Evolutionary conservation across 495 filamentous ascomycete species (phyloP).

Genomic region (Penicillium canariense): DNA sequence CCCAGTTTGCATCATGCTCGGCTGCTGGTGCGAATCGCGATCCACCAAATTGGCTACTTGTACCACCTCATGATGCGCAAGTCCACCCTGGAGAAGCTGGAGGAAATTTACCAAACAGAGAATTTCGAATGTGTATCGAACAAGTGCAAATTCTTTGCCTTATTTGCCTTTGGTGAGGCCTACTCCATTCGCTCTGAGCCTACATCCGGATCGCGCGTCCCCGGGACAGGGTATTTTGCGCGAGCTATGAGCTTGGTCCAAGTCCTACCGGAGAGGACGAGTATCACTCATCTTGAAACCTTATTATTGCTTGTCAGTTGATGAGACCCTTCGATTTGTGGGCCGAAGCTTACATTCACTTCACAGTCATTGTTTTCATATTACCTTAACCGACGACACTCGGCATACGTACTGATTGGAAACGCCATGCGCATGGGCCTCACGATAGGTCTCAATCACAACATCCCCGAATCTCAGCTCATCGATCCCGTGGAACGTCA

Average conservation of each 20-base stretch:
- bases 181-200: conserved; percentile 41
- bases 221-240: conserved; percentile 46
- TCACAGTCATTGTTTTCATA: conserved; percentile 44
- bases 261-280: conserved; percentile 41
- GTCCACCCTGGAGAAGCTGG: conserved; percentile 42
- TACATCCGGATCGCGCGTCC: conserved; percentile 34
- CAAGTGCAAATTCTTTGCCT: conserved; percentile 45
- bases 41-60: conserved; percentile 39
- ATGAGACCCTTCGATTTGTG: too few relatives aligned
- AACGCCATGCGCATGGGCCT: conserved; percentile 44
- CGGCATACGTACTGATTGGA: conserved; percentile 40
- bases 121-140: conserved; percentile 35
- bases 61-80: conserved; percentile 45
- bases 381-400: conserved; percentile 46
- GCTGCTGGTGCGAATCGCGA: conserved; percentile 41
- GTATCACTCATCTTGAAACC: conserved; percentile 43
- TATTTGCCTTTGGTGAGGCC: conserved; percentile 46
- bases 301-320: conserved; percentile 37
- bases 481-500: conserved; percentile 44
- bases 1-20: conserved; percentile 42
- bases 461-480: conserved; percentile 46
- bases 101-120: conserved; percentile 40
- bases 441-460: conserved; percentile 46
- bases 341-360: background rate
- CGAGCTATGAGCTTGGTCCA: conserved; percentile 42